A percentile compares a stretch with the other conserved stretches of the same genome.
These are phyloP conservation scores for Chionographis japonica DNA, from an alignment of 106 monocot genomes.

Conservation along the genomic window DNA sequence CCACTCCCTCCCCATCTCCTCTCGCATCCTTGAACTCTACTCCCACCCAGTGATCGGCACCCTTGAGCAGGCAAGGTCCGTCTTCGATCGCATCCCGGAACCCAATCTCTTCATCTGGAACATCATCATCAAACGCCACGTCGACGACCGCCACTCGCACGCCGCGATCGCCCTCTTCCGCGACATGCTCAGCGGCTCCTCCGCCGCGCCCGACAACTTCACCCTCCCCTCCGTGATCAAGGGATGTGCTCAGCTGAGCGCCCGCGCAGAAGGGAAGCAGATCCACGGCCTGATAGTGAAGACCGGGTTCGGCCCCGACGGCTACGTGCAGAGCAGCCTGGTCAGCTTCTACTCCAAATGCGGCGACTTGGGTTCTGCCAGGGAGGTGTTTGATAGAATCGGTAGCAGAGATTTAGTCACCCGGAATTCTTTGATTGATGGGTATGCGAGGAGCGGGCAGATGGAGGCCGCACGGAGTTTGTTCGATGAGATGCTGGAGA, in stretches of 20 bases:
- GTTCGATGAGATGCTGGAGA: conserved; percentile 15
- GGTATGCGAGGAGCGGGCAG: conserved; percentile 6
- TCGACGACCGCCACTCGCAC: conserved; percentile 2
- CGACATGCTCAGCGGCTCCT: conserved; percentile 1
- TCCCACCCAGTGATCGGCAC: conserved; percentile 8
- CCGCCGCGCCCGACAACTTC: conserved; percentile 8
- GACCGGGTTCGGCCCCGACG: conserved; percentile 7
- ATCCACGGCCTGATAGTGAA: conserved; percentile 13
- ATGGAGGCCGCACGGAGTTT: not conserved
- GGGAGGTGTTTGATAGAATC: conserved; percentile 18
- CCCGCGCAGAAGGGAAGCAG: conserved; percentile 16
- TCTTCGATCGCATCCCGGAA: conserved; percentile 5
- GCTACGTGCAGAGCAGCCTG: conserved; percentile 14
- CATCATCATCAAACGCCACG: conserved; percentile 15
- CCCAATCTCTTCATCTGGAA: conserved; percentile 17
- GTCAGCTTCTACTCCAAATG: conserved; percentile 20
- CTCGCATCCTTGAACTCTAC: conserved; percentile 12
- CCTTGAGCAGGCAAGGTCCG: not conserved
- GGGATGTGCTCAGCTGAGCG: conserved; percentile 12
- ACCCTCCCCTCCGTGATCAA: conserved; percentile 20
- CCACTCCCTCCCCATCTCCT: conserved; percentile 6
- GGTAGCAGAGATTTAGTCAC: conserved; percentile 6
- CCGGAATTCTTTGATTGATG: conserved; percentile 18
- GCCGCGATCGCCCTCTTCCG: conserved; percentile 15
- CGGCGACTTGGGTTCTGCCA: conserved; percentile 9